These are phyloP conservation scores for Intubia oerlemansii DNA, from an alignment of 2,329 filamentous ascomycete genomes.

Conservation along the genomic window DNA sequence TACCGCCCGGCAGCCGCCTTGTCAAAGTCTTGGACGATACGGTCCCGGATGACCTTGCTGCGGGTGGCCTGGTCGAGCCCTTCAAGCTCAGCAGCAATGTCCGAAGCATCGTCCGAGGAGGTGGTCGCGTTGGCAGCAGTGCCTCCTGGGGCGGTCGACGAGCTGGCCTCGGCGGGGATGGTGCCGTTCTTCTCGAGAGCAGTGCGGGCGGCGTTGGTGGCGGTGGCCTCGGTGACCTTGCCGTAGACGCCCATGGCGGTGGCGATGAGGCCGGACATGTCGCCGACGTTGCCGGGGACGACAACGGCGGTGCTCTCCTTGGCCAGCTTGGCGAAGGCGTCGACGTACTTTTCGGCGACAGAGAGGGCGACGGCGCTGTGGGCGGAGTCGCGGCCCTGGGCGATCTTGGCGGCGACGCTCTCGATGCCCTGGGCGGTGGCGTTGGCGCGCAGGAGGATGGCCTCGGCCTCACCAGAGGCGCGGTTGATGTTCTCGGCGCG, in stretches of 20 bases:
- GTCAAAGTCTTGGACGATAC: constrained; percentile 12
- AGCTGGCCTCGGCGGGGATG: constrained; percentile 4
- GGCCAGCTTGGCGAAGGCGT: constrained; percentile 71
- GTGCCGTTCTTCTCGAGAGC: constrained; percentile 16
- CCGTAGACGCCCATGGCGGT: constrained; percentile 90
- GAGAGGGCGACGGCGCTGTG: constrained; percentile 69
- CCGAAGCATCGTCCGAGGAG: constrained; percentile 4
- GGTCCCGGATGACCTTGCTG: constrained; percentile 8
- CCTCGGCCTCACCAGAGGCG: constrained; percentile 82
- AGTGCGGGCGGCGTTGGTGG: constrained; percentile 39
- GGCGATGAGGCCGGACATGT: constrained; percentile 92
- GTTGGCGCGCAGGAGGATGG: constrained; percentile 62
- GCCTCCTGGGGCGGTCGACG: background rate
- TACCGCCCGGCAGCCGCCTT: constrained; percentile 7
- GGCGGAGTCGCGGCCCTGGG: constrained; percentile 50
- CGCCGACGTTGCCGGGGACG: constrained; percentile 89
- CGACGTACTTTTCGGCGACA: constrained; percentile 95
- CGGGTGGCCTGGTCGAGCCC: constrained; percentile 1
- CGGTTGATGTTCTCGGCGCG: constrained; percentile 82
- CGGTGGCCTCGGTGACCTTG: constrained; percentile 67
- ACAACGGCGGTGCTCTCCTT: constrained; percentile 92
- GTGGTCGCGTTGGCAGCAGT: constrained; percentile 8
- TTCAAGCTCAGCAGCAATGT: constrained; percentile 5
- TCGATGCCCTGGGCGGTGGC: constrained; percentile 82
- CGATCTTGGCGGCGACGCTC: constrained; percentile 57